Conservation (phyloP, 78 protist species). For the Dictyostelium intermedium region DNA sequence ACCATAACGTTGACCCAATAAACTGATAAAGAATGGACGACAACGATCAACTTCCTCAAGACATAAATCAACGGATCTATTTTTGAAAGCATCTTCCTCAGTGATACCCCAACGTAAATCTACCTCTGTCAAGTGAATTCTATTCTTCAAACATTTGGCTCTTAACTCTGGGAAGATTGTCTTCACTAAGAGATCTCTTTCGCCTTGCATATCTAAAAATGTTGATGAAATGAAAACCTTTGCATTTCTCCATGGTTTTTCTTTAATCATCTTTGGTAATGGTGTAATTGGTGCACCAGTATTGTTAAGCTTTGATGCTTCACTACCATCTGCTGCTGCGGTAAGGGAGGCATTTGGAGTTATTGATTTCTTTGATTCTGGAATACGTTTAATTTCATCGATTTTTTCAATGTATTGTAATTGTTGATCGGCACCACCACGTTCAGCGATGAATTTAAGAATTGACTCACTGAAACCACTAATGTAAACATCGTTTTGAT, state of each 20-base stretch:
- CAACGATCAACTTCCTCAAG: conserved; percentile 86
- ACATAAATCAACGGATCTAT: conserved; percentile 62
- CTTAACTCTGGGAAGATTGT: conserved; percentile 86
- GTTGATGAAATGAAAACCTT: conserved; percentile 70
- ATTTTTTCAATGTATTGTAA: conserved; percentile 78
- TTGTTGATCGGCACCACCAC: conserved; percentile 81
- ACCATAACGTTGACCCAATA: conserved; percentile 90
- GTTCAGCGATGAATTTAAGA: conserved; percentile 89
- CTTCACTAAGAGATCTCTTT: conserved; percentile 79
- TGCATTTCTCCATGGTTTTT: conserved; percentile 57
- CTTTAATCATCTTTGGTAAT: background rate
- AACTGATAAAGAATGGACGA: conserved; percentile 87
- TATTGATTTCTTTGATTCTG: background rate
- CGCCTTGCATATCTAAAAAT: conserved; percentile 90
- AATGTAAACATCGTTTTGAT: conserved; percentile 82
- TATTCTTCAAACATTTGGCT: conserved; percentile 24
- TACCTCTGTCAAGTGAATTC: conserved; percentile 74
- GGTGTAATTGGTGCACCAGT: background rate
- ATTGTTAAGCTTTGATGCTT: background rate
- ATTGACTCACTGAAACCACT: conserved; percentile 89
- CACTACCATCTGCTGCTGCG: background rate
- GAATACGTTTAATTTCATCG: conserved; percentile 51
- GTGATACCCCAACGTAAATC: conserved; percentile 94
- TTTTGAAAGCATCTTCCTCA: conserved; percentile 40
- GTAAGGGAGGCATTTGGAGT: background rate